Base-by-base conservation (phyloP, 1,139 yeast genomes). In the Hansenula sp. region DNA sequence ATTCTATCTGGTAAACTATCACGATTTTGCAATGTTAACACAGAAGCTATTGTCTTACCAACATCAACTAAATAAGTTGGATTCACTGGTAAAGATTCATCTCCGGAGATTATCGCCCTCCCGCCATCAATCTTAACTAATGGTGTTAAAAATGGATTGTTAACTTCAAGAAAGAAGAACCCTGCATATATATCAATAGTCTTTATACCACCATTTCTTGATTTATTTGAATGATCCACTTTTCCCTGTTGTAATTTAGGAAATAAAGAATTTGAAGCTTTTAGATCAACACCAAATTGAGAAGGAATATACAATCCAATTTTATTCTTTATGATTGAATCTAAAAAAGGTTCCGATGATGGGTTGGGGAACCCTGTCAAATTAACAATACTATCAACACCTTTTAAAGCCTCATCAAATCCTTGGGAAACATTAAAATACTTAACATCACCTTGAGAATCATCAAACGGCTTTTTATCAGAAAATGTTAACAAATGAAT, bases 241-340 rank as follows among this genome's bases (percentile, higher is more conserved):
- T 81, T 81, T 25, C 50, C 17, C 1, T 44, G 53, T 29, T 77
- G 57, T 52, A 70, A 66, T 1, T 69, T 70, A 4, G 72, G 71
- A 27, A 67, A 59, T 43, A 52, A 47, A 27, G 49, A 51, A 16
- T 57, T 59, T 16, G 58, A 53, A 27, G 60, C 58, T 8, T 49
- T 56, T 32, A 69, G 48, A 41, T 78, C 78, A 34, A 66, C 57
- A 38, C 88, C 88, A 53, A 76, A 81, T 55, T 81, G 86, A 4
- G 86, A 76, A 33, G 87, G 84, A 46, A 81, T 71, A 61, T 72
- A 80, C 31, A 80, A 54, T 58, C 76, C 74, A 38, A 81, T 79
- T 12, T 59, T 71, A 34, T 72, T 71, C 16, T 57, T 57, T 8
- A 58, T 55, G 3, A 74, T 70, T 6, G 79, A 71, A 3, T 68